Evolutionary conservation across 2,329 filamentous ascomycete species (phyloP), one percentile per base, ranked within the genome.

Genomic region (Fusarium redolens): DNA sequence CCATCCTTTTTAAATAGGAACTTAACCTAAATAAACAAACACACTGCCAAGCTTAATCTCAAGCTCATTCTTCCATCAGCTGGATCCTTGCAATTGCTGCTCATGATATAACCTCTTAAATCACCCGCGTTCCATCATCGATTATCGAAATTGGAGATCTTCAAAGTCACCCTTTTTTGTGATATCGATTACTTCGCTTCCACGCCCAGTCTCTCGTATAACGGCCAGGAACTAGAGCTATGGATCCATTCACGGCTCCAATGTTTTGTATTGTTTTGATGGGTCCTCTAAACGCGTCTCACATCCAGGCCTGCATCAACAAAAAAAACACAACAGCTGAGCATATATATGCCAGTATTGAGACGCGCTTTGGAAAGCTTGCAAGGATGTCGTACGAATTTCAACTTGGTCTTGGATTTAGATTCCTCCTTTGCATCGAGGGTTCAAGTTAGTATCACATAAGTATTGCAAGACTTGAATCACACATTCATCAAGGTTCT

Each of bases 41-140:
- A 64, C 61, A 69, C 45, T 69, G 74, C 75, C 75, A 77, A 75
- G 70, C 61, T 74, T 73, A 73, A 76, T 76, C 71, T 77, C 44
- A 33, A 68, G 61, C 67, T 63, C 73, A 77, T 71, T 71, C 75
- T 68, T 69, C 64, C 64, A 67, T 68, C 50, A 62, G 55, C 40
- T 59, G 28, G 33, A 71, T 69, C 73, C 73, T 64, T 69, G 68
- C 59, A 47, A 31, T 33, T 38, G 12, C 44, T 59, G 55, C 65
- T 65, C 61, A 76, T 62, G 52, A 65, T 57, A 64, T 75, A 37
- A 44, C 57, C 70, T 68, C 61, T 57, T 48, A 69, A 51, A 59
- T 60, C 61, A 69, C 47, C 61, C 56, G 44, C 68, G 70, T 74
- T 72, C 74, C 69, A 69, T 60, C 55, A 47, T 55, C 30, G 45